Evolutionary conservation across 1,284 basidiomycete species (phyloP).

Genomic region (Boletus smithii): DNA sequence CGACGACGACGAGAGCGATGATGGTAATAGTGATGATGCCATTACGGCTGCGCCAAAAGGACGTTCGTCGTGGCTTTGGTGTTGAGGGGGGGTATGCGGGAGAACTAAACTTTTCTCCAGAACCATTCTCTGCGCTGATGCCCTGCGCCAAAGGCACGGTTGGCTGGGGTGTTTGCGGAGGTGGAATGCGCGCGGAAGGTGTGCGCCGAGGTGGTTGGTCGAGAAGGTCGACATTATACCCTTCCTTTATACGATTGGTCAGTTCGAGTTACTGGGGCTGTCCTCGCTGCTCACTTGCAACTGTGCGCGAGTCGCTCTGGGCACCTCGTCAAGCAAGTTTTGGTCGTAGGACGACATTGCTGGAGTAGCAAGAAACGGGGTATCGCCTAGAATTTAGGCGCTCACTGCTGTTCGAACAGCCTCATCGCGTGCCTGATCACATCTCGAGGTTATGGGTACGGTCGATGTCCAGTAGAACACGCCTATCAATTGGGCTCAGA

Average conservation of each 20-base stretch:
- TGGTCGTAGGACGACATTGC: conserved; percentile 44
- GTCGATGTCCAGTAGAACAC: no score
- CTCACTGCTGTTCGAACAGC: no score
- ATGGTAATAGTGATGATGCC: conserved; percentile 40
- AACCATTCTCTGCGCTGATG: conserved; percentile 8
- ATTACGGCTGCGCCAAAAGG: conserved; percentile 34
- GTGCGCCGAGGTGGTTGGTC: conserved; percentile 26
- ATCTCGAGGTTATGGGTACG: no score
- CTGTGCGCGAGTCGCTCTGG: conserved; percentile 44
- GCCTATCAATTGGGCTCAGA: no score
- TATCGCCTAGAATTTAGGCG: conserved; percentile 18
- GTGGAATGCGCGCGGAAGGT: conserved; percentile 15
- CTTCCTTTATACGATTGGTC: no score
- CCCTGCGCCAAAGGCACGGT: no score
- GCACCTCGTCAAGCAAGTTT: conserved; percentile 41
- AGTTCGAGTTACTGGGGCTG: no score
- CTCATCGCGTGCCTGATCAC: no score
- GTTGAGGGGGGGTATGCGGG: neutral
- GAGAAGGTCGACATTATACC: conserved; percentile 51
- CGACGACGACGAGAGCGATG: conserved; percentile 43
- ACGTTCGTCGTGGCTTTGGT: conserved; percentile 8
- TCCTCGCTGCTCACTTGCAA: conserved; percentile 39
- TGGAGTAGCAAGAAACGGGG: neutral
- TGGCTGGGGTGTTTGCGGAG: conserved; percentile 11
- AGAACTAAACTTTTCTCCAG: conserved; percentile 23